phyloP scores from a whole-genome alignment of 2,329 filamentous ascomycete genomes.

The Myotisia sp. region DNA sequence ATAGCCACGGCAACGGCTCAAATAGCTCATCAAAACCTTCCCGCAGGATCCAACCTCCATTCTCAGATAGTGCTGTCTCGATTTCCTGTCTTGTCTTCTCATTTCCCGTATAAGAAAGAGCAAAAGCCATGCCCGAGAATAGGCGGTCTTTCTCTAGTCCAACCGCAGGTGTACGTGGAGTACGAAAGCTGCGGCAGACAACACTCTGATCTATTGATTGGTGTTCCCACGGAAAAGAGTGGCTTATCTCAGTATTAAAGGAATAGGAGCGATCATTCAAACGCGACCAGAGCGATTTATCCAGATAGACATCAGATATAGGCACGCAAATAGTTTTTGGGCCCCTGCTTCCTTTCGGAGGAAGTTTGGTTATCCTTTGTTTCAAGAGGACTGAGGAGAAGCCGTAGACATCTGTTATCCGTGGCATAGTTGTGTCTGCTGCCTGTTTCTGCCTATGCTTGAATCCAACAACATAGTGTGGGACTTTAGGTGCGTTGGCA shows the following conservation, averaged over 20 bases:
- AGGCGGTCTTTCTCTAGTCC: constrained; percentile 28
- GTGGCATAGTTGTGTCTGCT: constrained; percentile 11
- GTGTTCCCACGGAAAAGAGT: constrained; percentile 16
- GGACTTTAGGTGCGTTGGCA: constrained; percentile 28
- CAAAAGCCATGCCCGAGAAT: constrained; percentile 76
- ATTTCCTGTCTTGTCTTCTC: constrained; percentile 44
- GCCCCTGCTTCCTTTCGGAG: constrained; percentile 17
- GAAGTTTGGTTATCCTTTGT: constrained; percentile 30
- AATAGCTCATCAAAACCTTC: constrained; percentile 76
- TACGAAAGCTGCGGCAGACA: constrained; percentile 7
- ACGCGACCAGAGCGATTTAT: constrained; percentile 33
- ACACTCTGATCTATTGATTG: constrained; percentile 23
- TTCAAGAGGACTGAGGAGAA: constrained; percentile 28
- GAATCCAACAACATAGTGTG: constrained; percentile 31
- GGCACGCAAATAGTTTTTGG: constrained; percentile 29
- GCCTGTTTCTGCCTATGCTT: constrained; percentile 20
- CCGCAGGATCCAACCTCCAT: constrained; percentile 58
- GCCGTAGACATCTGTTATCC: constrained; percentile 31
- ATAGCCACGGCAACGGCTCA: constrained; percentile 23
- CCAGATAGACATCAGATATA: constrained; percentile 33
- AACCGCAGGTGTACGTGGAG: constrained; percentile 34
- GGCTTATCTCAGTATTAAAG: constrained; percentile 14
- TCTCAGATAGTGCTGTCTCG: constrained; percentile 48
- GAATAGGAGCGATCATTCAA: constrained; percentile 29
- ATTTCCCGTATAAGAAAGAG: constrained; percentile 56